Base-by-base conservation (phyloP, 176 grass and related monocot species). In the Cenchrus americanus region DNA sequence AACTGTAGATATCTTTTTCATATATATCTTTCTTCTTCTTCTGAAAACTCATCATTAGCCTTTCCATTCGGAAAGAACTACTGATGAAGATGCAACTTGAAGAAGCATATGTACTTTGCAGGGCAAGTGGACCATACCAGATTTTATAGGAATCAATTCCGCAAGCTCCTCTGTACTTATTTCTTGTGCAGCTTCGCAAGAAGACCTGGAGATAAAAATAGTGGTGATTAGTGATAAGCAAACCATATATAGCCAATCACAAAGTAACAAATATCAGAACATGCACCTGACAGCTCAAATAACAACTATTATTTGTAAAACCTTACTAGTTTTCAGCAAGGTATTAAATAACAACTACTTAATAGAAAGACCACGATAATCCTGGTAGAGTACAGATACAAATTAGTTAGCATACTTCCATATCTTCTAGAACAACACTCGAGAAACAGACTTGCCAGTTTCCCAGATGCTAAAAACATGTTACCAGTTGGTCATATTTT, bases 121-220 rank as follows among this genome's bases (percentile, higher is more conserved):
- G 65, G 8, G 24, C 24, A 75, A 53, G n/a, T 62, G 30, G 51
- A 69, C 19, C 84, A 66, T 92, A 99, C 97, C 93, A 79, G 75
- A 34, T 99, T 93, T 96, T 83, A 85, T 66, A 75, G 89, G 93
- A 86, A 99, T 89, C 53, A 94, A 62, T 81, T 99, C 87, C 30
- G 89, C 78, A 82, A 99, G 91, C 60, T 99, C 91, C 87, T 99
- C 97, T 58, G 82, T 77, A 76, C 86, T 99, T 61, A 87, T 82
- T 54, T 96, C 97, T 60, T 94, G 93, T 69, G 91, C 81, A 89
- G 81, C 77, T 71, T 73, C 82, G 75, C 97, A 99, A 51, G 81
- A 89, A 57, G 49, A 89, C 88, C 97, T 99, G 86, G 40, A 78
- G 53, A 58, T 23, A 84, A 48, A 68, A 76, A 59, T 2, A 79